Evolutionary conservation across 495 filamentous ascomycete species (phyloP), one percentile per base, ranked within the genome.

Genomic region (Diplogelasinospora grovesii): DNA sequence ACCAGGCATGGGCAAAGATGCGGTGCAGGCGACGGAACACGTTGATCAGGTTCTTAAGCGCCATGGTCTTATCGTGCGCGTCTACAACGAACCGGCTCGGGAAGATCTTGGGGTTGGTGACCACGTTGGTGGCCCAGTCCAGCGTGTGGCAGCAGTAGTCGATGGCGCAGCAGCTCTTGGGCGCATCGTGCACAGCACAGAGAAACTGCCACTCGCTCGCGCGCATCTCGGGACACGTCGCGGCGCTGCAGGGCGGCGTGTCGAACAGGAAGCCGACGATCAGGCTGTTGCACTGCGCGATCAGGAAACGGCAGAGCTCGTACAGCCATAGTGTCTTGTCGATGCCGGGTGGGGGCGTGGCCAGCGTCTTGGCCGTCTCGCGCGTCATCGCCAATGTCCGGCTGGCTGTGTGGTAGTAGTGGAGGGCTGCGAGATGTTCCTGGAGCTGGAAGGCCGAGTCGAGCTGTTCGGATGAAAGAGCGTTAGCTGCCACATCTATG

Each of bases 1-100:
- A 98, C 92, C 92, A 98, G 8, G 92, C 92, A 53, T 98, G 92
- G 36, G 92, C 93, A 56, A 97, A 97, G 57, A 98, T 96, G 32
- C 92, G 77, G 60, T 98, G 95, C 36, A 97, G 74, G 6, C 92
- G 75, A 37, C 93, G 77, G 63, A 96, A 95, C 38, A 98, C 89
- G 60, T 94, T 96, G 35, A 85, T 84, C 22, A 98, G 66, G 59
- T 93, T 87, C 60, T 89, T 83, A 40, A 86, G 74, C 1, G 79
- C 83, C 15, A 74, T 75, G 26, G 68, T 78, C 49, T 74, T 74
- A 50, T 83, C 81, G 50, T 74, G 70, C 3, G 61, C 50, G 18
- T 72, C 68, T 22, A 95, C 60, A 4, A 83, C 85, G 44, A 97
- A 73, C 39, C 92, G 74, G 45, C 83, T 89, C 1, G 92, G 92